Base-by-base conservation (phyloP, 192 early-diverging fungal species). In the Backusella mclennaniae region DNA sequence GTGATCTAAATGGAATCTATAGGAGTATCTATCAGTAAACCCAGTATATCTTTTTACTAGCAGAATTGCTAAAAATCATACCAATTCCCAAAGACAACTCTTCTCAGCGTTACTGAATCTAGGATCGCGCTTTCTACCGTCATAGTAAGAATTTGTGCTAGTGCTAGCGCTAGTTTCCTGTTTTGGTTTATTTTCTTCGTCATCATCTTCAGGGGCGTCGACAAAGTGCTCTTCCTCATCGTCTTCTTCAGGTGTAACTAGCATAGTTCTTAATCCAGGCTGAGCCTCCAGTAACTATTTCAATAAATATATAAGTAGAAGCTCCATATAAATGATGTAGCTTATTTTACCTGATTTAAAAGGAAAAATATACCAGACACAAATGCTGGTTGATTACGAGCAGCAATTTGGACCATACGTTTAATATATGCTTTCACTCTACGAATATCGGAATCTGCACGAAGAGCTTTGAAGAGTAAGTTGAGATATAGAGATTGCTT, bases 401-500 rank as follows among this genome's bases (percentile, higher is more conserved):
- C 83, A 26, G 91, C 90, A 31, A 90, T 87, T 83, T 99, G 98
- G 41, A 97, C 83, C 23, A 96, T 86, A 66, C 98, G 90, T 86
- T 97, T 97, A 9, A 97, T 82, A 87, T 98, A 98, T 6, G 96
- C 90, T 82, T 91, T 89, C 26, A 93, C 86, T 15, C 97, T 87
- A 7, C 83, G 76, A 17, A 88, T 79, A 67, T 87, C 85, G 6
- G 83, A 76, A 79, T 99, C 98, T 41, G 89, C 84, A 75, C 90
- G 92, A 5, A 99, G 82, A 21, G 96, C 92, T 66, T 92, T 89
- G 87, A 88, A 96, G 6, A 99, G 83, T 19, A 99, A 84, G 80
- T 99, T 99, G 63, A 98, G 88, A 80, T 95, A 98, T 87, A 96
- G 90, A 26, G 96, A 94, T 75, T 96, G 96, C 83, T 97, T 96